These are phyloP conservation scores for Leishmania amazonensis DNA, from an alignment of 208 protist genomes.

Conservation along the genomic window DNA sequence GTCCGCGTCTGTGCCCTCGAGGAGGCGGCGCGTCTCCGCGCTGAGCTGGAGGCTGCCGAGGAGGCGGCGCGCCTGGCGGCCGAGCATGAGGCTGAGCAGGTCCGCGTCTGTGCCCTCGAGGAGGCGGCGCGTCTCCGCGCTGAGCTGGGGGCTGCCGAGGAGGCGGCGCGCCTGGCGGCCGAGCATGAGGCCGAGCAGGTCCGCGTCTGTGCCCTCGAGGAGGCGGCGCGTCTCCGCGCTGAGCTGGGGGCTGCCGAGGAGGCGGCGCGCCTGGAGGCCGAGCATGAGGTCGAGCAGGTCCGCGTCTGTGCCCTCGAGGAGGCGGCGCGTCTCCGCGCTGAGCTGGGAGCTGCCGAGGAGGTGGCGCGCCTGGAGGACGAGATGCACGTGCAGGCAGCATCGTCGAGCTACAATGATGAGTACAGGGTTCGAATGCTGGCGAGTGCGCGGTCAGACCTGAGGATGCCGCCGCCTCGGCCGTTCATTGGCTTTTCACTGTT, in stretches of 20 bases:
- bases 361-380: not conserved
- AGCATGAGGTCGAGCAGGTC: too few species aligned
- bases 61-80: not conserved
- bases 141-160: not conserved
- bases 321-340: not conserved
- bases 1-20: not conserved
- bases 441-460: not conserved
- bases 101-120: not conserved
- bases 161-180: not conserved
- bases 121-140: not conserved
- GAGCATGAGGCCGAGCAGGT: not conserved
- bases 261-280: not conserved
- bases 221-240: not conserved
- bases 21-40: not conserved
- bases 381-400: not conserved
- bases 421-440: constrained; percentile 33
- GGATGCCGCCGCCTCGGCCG: constrained; percentile 20
- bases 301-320: too few species aligned
- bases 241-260: not conserved
- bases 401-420: constrained; percentile 28
- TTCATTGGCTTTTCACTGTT: constrained; percentile 61
- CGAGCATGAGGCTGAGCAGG: not conserved
- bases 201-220: not conserved
- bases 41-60: not conserved
- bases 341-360: constrained; percentile 6